phyloP scores from a whole-genome alignment of 495 filamentous ascomycete genomes.

The Penicillium arizonense region DNA sequence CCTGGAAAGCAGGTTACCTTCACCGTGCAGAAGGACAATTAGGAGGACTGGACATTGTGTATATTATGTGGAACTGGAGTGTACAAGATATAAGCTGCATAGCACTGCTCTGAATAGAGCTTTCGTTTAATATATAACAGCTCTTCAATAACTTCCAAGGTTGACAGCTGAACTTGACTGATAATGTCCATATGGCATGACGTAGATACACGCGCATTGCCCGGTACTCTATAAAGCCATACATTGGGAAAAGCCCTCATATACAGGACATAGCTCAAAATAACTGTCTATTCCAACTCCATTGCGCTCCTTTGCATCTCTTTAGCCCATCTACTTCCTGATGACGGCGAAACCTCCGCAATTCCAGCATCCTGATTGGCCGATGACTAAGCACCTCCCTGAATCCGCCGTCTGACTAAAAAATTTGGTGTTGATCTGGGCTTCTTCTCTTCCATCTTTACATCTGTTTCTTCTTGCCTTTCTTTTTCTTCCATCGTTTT shows the following conservation, averaged over 20 bases:
- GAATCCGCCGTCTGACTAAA: slow-evolving; percentile 21
- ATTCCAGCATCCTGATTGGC: slow-evolving; percentile 39
- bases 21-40: slow-evolving; percentile 36
- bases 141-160: neutral
- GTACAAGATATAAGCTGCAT: neutral
- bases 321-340: neutral
- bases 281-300: too few species aligned
- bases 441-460: slow-evolving; percentile 22
- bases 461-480: slow-evolving; percentile 33
- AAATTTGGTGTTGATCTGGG: slow-evolving; percentile 39
- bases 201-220: too few species aligned
- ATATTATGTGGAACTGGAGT: slow-evolving; percentile 1
- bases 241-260: too few species aligned
- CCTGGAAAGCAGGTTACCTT: slow-evolving; percentile 39
- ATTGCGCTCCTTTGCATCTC: neutral
- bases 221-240: too few species aligned
- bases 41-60: neutral
- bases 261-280: too few species aligned
- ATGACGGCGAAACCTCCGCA: slow-evolving; percentile 33
- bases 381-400: slow-evolving; percentile 41
- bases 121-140: neutral
- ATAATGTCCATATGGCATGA: neutral
- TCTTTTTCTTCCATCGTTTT: slow-evolving; percentile 35
- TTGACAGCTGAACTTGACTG: neutral
- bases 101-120: neutral